These are phyloP conservation scores for Heliocybe sulcata DNA, from an alignment of 1,284 basidiomycete genomes.

Conservation along the genomic window DNA sequence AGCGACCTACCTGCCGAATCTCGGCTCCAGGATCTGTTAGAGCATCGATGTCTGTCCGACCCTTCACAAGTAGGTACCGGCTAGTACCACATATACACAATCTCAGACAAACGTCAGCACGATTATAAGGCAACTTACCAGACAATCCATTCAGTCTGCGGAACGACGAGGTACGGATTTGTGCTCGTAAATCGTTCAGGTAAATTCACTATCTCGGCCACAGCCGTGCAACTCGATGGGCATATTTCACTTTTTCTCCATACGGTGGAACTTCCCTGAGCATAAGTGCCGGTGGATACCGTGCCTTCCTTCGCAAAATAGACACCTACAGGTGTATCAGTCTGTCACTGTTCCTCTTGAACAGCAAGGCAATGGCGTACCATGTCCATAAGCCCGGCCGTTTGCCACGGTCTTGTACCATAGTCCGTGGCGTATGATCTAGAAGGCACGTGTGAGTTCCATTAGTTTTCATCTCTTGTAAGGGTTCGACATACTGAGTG, in stretches of 20 bases:
- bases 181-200: constrained; percentile 39
- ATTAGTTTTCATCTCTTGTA: too few species aligned
- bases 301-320: constrained; percentile 53
- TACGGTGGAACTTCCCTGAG: constrained; percentile 19
- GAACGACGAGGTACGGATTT: constrained; percentile 47
- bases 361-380: constrained; percentile 19
- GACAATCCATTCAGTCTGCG: constrained; percentile 56
- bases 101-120: constrained; percentile 1
- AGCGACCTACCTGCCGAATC: background rate
- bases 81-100: constrained; percentile 21
- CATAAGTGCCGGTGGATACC: constrained; percentile 38
- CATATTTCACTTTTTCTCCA: constrained; percentile 42
- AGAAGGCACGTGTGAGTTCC: constrained; percentile 3
- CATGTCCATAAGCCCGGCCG: constrained; percentile 53
- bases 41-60: background rate
- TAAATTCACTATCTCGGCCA: constrained; percentile 57
- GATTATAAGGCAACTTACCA: constrained; percentile 34
- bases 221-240: constrained; percentile 40
- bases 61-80: constrained; percentile 54
- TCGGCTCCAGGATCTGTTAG: background rate
- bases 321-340: constrained; percentile 33
- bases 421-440: constrained; percentile 58
- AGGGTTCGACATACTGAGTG: constrained; percentile 41
- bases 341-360: background rate
- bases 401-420: constrained; percentile 45